Evolutionary conservation across 495 filamentous ascomycete genomes (phyloP), one percentile per base, ranked within the genome.

Genomic region (Apodospora peruviana): DNA sequence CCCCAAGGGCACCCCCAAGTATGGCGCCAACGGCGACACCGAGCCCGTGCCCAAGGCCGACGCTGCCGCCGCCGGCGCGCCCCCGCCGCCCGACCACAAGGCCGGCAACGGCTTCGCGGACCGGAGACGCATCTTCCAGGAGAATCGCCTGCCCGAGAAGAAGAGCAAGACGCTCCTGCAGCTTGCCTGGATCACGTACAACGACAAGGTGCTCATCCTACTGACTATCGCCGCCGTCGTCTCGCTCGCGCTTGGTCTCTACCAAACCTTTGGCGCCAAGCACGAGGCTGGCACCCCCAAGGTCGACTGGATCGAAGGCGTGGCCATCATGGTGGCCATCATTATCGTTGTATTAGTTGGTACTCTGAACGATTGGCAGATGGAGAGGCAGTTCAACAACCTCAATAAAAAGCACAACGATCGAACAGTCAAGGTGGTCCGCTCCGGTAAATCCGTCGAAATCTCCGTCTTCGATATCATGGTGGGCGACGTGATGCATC

Each of bases 281-380:
- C 73, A 78, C 25, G 74, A 72, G 12, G 60, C 75, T 0, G 75
- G 73, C 9, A 60, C 67, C 21, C 64, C 70, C 1, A 63, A 69
- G n/a, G 78, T 90, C 5, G 84, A 90, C 47, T 90, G 86, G 86
- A 78, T 90, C 25, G 86, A 90, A 65, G 86, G 86, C 4, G 79
- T 90, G 56, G 86, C 87, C 43, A 90, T 90, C 49, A 80, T 83
- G 50, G 82, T 83, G 19, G 86, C 86, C 37, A 87, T 90, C 49
- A 56, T 85, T 41, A 86, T 90, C 35, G 87, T 90, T 9, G 85
- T 87, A 5, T 50, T 84, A 14, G 87, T 88, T 14, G 85, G 83
- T 27, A 85, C 85, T 43, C 58, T 84, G 29, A 89, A 88, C 57
- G 86, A 90, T 59, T 90, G 82, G 76, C 83, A 89, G 63, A 87